These are phyloP conservation scores for Physcomitrium patens DNA, from an alignment of 225 moss, liverwort and hornwort genomes.

Conservation along the genomic window DNA sequence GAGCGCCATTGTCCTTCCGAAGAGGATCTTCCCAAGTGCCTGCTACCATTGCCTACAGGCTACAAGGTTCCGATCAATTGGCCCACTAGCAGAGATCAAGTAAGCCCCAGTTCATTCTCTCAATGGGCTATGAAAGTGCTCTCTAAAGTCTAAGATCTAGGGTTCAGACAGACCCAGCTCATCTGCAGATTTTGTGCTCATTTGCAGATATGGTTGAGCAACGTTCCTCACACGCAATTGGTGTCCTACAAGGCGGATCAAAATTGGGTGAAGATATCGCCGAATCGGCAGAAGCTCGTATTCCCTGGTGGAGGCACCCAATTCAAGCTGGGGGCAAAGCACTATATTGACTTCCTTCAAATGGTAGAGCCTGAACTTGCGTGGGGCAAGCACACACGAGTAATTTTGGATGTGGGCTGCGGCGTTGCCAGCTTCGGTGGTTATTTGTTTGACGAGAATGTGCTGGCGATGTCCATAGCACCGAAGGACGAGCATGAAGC, in stretches of 20 bases:
- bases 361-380: slow-evolving; percentile 55
- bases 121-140: neutral
- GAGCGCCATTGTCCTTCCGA: slow-evolving; percentile 83
- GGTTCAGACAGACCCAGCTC: too few species aligned
- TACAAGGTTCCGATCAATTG: slow-evolving; percentile 76
- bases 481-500: slow-evolving; percentile 99
- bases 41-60: slow-evolving; percentile 73
- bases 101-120: slow-evolving; percentile 2
- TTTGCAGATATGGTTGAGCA: slow-evolving; percentile 58
- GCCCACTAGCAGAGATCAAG: slow-evolving; percentile 76
- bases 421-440: slow-evolving; percentile 99
- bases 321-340: slow-evolving; percentile 57
- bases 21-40: slow-evolving; percentile 68
- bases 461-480: slow-evolving; percentile 84
- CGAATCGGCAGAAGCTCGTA: slow-evolving; percentile 43
- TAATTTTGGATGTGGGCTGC: slow-evolving; percentile 90
- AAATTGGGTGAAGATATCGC: slow-evolving; percentile 61
- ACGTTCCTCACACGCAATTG: slow-evolving; percentile 55
- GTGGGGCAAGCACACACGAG: slow-evolving; percentile 82
- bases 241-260: slow-evolving; percentile 67
- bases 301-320: slow-evolving; percentile 73
- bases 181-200: neutral
- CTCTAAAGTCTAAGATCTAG: too few species aligned
- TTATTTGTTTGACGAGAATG: slow-evolving; percentile 75
- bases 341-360: slow-evolving; percentile 61